Evolutionary conservation across 2,329 filamentous ascomycete species (phyloP).

Genomic region (Colletotrichum lini): DNA sequence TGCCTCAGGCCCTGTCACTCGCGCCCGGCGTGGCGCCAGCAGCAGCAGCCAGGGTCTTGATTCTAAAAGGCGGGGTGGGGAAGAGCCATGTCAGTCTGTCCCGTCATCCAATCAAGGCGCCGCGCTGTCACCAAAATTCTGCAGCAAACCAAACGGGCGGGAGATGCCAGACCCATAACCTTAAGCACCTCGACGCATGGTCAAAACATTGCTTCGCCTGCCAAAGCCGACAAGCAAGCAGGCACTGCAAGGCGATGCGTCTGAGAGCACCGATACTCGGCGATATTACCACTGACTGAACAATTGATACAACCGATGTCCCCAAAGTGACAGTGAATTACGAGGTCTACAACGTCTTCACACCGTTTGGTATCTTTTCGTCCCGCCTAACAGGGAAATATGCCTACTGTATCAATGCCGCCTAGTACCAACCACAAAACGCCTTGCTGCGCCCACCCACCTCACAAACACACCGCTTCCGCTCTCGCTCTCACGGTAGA

Average conservation of each 20-base stretch:
- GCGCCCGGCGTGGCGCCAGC: conserved; percentile 15
- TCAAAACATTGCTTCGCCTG: not conserved
- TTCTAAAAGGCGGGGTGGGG: conserved; percentile 8
- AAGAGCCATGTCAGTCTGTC: conserved; percentile 14
- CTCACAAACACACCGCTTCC: conserved; percentile 18
- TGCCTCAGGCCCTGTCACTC: conserved; percentile 33
- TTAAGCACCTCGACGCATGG: conserved; percentile 8
- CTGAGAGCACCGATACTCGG: not conserved
- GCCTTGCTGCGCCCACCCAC: not conserved
- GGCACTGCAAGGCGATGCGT: not conserved
- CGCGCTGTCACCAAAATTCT: conserved; percentile 20
- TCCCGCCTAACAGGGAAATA: not conserved
- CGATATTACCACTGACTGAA: too few relatives aligned
- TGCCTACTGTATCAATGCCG: not conserved
- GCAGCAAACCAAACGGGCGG: conserved; percentile 11
- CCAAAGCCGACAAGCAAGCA: not conserved
- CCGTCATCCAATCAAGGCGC: conserved; percentile 34
- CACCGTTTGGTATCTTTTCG: too few relatives aligned
- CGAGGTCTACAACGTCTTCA: not conserved
- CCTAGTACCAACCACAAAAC: not conserved
- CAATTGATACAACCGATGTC: too few relatives aligned
- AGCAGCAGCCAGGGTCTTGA: conserved; percentile 4
- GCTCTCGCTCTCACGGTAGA: not conserved
- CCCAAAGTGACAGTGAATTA: not conserved
- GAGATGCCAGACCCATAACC: conserved; percentile 8